Evolutionary conservation across 768 basidiomycete species (phyloP).

Genomic region (Termitomyces sp.): DNA sequence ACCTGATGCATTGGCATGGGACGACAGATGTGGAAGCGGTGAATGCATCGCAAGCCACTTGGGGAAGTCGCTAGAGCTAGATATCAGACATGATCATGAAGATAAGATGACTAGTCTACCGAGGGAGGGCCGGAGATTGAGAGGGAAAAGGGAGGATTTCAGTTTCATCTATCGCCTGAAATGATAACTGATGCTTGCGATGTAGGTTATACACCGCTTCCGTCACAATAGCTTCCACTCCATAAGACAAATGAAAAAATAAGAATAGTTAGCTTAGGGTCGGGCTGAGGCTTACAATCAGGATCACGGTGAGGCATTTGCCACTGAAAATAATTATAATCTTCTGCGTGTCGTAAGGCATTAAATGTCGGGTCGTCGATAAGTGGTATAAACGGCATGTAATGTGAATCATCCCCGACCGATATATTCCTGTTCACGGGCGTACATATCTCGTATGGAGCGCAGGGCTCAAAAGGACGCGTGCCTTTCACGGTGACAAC

Average conservation of each 20-base stretch:
- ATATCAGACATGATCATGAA: background rate
- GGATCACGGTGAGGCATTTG: slow-evolving; percentile 30
- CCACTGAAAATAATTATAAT: slow-evolving; percentile 53
- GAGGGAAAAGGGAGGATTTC: slow-evolving; percentile 40
- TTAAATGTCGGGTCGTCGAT: slow-evolving; percentile 59
- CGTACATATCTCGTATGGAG: slow-evolving; percentile 56
- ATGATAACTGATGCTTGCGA: slow-evolving; percentile 31
- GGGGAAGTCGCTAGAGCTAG: slow-evolving; percentile 28
- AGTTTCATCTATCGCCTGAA: slow-evolving; percentile 47
- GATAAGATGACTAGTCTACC: slow-evolving; percentile 11
- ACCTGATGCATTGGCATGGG: slow-evolving; percentile 11
- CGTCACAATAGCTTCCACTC: slow-evolving; percentile 49
- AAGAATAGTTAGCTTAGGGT: background rate
- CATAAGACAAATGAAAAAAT: background rate
- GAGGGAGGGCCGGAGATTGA: slow-evolving; percentile 18
- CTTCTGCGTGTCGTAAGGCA: slow-evolving; percentile 30
- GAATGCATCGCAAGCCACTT: slow-evolving; percentile 23
- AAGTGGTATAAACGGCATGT: slow-evolving; percentile 60
- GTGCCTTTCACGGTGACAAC: slow-evolving; percentile 9
- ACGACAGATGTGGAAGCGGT: slow-evolving; percentile 5
- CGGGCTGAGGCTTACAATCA: slow-evolving; percentile 28
- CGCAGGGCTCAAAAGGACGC: slow-evolving; percentile 22
- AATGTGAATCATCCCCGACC: slow-evolving; percentile 54
- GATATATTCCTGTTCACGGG: slow-evolving; percentile 45
- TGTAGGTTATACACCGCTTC: slow-evolving; percentile 47